Evolutionary conservation across 371 early-diverging fungal genomes (phyloP), one percentile per base, ranked within the genome.

Genomic region (Mycotypha africana): DNA sequence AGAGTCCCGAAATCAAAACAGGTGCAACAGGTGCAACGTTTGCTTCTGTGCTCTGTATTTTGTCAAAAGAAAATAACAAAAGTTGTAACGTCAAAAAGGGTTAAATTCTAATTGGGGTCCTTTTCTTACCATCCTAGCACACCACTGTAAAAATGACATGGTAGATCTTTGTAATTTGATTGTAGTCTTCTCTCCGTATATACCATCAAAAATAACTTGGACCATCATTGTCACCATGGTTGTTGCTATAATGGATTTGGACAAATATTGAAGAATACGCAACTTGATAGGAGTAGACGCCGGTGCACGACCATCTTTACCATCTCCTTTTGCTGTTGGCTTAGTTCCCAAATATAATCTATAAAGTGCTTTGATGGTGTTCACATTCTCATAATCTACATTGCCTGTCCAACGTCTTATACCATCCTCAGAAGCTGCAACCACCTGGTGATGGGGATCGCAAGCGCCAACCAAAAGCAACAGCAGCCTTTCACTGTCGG

Each of bases 91-190:
- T 21, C 11, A 23, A 5, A 4, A 28, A 21, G 17, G 16, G 34
- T 21, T 22, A 5, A 21, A 11, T 8, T 16, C 17, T 38, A 0
- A 0, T 21, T n/a, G n/a, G n/a, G n/a, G n/a, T n/a, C n/a, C n/a
- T n/a, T n/a, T n/a, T n/a, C 15, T 50, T 65, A 82, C 89, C 84
- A 88, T 88, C 11, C 88, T 60, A 16, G 89, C 86, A 28, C 85
- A 74, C 94, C 95, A 95, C 45, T 91, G 92, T 38, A 93, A 61
- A 60, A 87, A 93, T 0, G 73, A 58, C 81, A 93, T 84, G 3
- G 91, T 88, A 0, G 82, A 76, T 60, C 81, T 67, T 19, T 86
- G 72, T 23, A 92, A 58, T 32, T 84, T 88, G 7, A 67, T 42
- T 15, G 65, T 84, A 1, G 90, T 81, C 2, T 36, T 33, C 10